Base-by-base conservation (phyloP, 106 monocot species). In the Alisma plantagoaquatica region DNA sequence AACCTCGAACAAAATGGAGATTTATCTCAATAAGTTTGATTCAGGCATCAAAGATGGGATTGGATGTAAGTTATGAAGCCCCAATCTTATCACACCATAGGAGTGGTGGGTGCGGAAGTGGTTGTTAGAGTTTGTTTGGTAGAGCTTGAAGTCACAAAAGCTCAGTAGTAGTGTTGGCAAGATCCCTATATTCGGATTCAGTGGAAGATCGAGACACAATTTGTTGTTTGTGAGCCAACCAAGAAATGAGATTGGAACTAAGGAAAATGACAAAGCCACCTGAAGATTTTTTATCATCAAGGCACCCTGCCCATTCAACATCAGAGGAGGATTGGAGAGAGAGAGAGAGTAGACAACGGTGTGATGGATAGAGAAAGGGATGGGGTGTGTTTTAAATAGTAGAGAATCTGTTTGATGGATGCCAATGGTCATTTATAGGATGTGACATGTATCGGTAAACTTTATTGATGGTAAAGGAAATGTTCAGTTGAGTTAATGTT, bases 11-110 rank as follows among this genome's bases (percentile, higher is more conserved):
- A 54, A 54, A 54, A 12, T 54, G 29, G 30, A 30, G 30, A 15
- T 54, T 31, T 16, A 54, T 30, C 25, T 54, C 54, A 9, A 54
- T 31, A 30, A 30, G 18, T 17, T 28, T 54, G 3, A 31, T 28
- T 12, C 54, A 7, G 9, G 54, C 10, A 28, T 54, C 29, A 54
- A 54, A 54, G n/a, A 54, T 23, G 21, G 33, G 41, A 57, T 57
- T 57, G 5, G 31, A 33, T 5, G 20, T 15, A 3, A 55, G 12
- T n/a, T 57, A 57, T 10, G 22, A 10, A 32, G 29, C 57, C 9
- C 33, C 38, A 35, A 57, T 33, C 10, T 57, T 57, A 32, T 57
- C 38, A 10, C 57, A 57, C n/a, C 27, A 32, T 3, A 57, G 4
- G 2, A 20, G 1, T 8, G 38, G 57, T 2, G 3, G 8, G 21